A percentile compares a stretch with the other conserved stretches of the same genome.
Conservation (phyloP, 208 protist genomes). For the Acanthamoeba culbertsoni region DNA sequence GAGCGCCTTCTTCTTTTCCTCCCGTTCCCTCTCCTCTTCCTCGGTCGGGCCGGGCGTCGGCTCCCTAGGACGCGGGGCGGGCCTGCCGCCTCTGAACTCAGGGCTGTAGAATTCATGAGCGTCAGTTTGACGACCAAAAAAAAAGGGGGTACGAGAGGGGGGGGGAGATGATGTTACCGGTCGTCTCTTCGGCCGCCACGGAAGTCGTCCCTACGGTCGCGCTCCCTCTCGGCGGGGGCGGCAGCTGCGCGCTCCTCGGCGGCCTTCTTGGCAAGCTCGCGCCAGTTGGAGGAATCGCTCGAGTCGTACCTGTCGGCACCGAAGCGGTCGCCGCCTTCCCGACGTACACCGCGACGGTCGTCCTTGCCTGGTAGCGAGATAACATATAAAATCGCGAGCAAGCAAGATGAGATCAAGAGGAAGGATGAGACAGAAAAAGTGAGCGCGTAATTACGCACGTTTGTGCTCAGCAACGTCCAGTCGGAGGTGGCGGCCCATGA, state of each 20-base stretch:
- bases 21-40: background rate
- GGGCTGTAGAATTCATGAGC: too few species aligned
- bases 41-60: background rate
- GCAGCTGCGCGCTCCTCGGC: background rate
- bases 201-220: background rate
- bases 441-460: background rate
- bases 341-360: background rate
- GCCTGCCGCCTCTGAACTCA: too few species aligned
- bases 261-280: slow-evolving; percentile 23
- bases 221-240: background rate
- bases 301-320: background rate
- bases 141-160: too few species aligned
- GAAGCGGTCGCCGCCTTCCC: background rate
- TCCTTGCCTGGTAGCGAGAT: background rate
- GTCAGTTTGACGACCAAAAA: too few species aligned
- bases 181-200: background rate
- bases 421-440: background rate
- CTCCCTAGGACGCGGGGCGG: background rate
- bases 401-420: too few species aligned
- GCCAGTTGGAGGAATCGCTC: background rate
- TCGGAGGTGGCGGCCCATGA: background rate
- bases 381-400: too few species aligned
- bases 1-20: slow-evolving; percentile 25
- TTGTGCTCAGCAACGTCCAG: slow-evolving; percentile 52
- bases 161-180: background rate